phyloP scores from a whole-genome alignment of 176 grass and related monocot genomes.

The Eragrostis nindensis region DNA sequence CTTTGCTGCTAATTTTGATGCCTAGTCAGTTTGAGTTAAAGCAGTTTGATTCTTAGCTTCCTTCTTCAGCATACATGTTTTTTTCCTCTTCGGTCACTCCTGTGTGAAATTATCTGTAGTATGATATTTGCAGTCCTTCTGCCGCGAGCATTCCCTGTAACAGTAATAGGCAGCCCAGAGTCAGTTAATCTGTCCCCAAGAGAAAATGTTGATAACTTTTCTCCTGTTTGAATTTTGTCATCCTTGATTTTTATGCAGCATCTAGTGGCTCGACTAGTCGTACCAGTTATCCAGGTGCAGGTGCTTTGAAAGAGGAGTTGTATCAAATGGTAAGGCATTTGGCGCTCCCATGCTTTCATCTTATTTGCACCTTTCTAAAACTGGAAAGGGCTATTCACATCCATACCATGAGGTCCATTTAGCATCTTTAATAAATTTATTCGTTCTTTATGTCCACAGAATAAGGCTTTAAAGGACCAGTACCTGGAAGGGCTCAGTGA shows the following conservation, averaged over 20 bases:
- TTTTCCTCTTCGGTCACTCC: no score
- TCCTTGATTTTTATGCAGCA: constrained; percentile 44
- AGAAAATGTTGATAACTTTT: no score
- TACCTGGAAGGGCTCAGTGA: constrained; percentile 60
- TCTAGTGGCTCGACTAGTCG: constrained; percentile 60
- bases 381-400: no score
- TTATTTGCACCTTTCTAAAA: background rate
- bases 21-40: no score
- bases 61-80: constrained; percentile 40
- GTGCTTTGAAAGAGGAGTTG: constrained; percentile 61
- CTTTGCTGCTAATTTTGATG: background rate
- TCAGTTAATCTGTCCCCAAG: no score
- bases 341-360: background rate
- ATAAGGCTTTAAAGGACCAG: constrained; percentile 63
- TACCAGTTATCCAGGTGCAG: constrained; percentile 42
- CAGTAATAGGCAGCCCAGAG: no score
- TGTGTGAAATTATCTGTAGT: no score
- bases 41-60: background rate
- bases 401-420: no score
- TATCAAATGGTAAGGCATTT: constrained; percentile 63
- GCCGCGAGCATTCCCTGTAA: no score
- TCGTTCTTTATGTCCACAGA: constrained; percentile 37
- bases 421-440: background rate
- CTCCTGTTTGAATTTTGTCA: constrained; percentile 7
- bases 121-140: no score